Evolutionary conservation across 352 stramenopile species (phyloP).

Genomic region (Globisporangium ultimum): DNA sequence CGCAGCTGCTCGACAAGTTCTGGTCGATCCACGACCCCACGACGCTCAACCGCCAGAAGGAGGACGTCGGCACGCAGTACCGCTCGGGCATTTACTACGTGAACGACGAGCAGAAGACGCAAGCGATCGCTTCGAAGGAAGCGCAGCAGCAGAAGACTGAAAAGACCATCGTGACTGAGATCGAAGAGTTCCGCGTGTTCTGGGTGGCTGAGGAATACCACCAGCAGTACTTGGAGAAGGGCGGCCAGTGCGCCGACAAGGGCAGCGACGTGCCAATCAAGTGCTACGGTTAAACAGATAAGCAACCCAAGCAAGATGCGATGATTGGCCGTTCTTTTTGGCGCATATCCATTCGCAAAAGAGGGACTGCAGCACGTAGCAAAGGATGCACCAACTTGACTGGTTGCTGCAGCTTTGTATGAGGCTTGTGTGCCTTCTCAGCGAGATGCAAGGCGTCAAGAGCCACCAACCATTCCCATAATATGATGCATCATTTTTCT

Average conservation of each 20-base stretch:
- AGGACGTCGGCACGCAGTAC: slow-evolving; percentile 94
- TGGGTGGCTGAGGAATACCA: slow-evolving; percentile 95
- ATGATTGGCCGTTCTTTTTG: too few relatives aligned
- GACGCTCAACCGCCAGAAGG: slow-evolving; percentile 86
- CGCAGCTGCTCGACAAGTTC: slow-evolving; percentile 70
- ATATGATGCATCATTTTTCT: neutral
- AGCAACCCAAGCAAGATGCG: too few relatives aligned
- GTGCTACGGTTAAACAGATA: slow-evolving; percentile 76
- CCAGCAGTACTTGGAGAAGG: slow-evolving; percentile 97
- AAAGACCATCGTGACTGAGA: slow-evolving; percentile 91
- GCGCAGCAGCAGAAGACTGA: slow-evolving; percentile 60
- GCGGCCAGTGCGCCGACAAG: slow-evolving; percentile 92
- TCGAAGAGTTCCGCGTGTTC: slow-evolving; percentile 77
- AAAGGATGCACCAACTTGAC: neutral
- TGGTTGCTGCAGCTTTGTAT: neutral
- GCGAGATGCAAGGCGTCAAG: too few relatives aligned
- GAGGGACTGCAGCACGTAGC: neutral
- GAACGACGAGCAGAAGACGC: slow-evolving; percentile 84
- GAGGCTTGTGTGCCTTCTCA: too few relatives aligned
- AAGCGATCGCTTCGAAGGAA: slow-evolving; percentile 59
- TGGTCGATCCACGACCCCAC: slow-evolving; percentile 93
- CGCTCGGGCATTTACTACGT: slow-evolving; percentile 96
- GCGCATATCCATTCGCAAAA: too few relatives aligned
- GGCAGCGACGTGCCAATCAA: slow-evolving; percentile 88
- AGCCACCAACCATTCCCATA: too few relatives aligned